Evolutionary conservation across 352 stramenopile species (phyloP).

Genomic region (Thalassiosira gravida): DNA sequence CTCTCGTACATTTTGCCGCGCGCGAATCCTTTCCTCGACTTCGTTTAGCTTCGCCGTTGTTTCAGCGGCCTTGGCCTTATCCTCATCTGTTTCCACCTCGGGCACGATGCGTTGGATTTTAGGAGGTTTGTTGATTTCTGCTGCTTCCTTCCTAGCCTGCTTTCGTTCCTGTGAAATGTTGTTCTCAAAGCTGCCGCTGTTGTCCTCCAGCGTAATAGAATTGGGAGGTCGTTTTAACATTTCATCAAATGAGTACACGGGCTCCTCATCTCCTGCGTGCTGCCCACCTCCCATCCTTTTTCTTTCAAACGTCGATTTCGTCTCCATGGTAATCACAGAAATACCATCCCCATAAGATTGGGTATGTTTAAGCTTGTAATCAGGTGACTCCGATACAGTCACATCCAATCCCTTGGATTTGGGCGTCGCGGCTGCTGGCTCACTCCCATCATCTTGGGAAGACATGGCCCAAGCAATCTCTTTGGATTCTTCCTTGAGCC

Average conservation of each 20-base stretch:
- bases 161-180: slow-evolving; percentile 1
- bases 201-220: slow-evolving; percentile 52
- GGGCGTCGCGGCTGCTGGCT: too few species aligned
- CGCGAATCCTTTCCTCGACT: slow-evolving; percentile 55
- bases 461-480: too few species aligned
- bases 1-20: slow-evolving; percentile 16
- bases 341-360: slow-evolving; percentile 52
- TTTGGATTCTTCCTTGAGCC: too few species aligned
- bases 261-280: slow-evolving; percentile 6
- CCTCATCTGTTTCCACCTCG: slow-evolving; percentile 38
- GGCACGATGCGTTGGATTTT: slow-evolving; percentile 39
- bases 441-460: too few species aligned
- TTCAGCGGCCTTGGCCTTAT: slow-evolving; percentile 28
- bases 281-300: neutral
- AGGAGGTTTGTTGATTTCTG: slow-evolving; percentile 11
- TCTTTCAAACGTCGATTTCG: slow-evolving; percentile 38
- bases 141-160: neutral
- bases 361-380: slow-evolving; percentile 1
- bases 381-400: too few species aligned
- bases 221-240: slow-evolving; percentile 50
- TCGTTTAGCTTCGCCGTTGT: slow-evolving; percentile 36
- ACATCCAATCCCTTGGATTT: too few species aligned
- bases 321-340: slow-evolving; percentile 64
- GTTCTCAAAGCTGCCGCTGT: neutral
- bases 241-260: slow-evolving; percentile 32